Evolutionary conservation across 2,329 filamentous ascomycete species (phyloP).

Genomic region (Hymenoscyphus linearis): DNA sequence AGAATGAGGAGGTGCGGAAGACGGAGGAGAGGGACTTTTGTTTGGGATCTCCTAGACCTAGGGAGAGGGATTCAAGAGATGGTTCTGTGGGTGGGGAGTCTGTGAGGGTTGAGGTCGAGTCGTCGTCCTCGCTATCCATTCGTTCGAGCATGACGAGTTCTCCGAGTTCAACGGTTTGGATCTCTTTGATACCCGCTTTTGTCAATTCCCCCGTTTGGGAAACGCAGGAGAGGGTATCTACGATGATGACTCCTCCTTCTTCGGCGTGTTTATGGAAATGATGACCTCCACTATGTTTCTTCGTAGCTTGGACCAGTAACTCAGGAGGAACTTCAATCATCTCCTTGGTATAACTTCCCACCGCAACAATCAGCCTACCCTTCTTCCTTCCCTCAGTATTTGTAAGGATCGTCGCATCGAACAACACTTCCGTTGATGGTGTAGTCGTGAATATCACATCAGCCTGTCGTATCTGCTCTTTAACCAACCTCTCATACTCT

Average conservation of each 20-base stretch:
- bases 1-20: background rate
- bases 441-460: conserved; percentile 90
- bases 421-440: conserved; percentile 67
- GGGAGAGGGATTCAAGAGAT: conserved; percentile 6
- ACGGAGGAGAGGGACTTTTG: background rate
- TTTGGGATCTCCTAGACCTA: background rate
- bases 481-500: conserved; percentile 60
- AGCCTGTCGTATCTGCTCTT: conserved; percentile 63
- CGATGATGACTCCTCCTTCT: conserved; percentile 62
- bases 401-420: conserved; percentile 68
- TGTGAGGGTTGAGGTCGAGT: background rate
- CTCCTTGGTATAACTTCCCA: conserved; percentile 62
- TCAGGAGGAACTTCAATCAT: conserved; percentile 84
- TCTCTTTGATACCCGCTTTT: conserved; percentile 64
- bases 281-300: conserved; percentile 45
- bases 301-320: conserved; percentile 59
- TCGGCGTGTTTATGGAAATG: conserved; percentile 63
- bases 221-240: conserved; percentile 73
- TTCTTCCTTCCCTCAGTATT: conserved; percentile 64
- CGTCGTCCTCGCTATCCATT: conserved; percentile 12
- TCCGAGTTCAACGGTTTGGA: conserved; percentile 80
- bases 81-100: background rate
- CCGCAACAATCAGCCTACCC: conserved; percentile 65
- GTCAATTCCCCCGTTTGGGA: conserved; percentile 85
- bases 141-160: conserved; percentile 63